Evolutionary conservation across 139 green algal species (phyloP).

Genomic region (Micractinium conductrix): DNA sequence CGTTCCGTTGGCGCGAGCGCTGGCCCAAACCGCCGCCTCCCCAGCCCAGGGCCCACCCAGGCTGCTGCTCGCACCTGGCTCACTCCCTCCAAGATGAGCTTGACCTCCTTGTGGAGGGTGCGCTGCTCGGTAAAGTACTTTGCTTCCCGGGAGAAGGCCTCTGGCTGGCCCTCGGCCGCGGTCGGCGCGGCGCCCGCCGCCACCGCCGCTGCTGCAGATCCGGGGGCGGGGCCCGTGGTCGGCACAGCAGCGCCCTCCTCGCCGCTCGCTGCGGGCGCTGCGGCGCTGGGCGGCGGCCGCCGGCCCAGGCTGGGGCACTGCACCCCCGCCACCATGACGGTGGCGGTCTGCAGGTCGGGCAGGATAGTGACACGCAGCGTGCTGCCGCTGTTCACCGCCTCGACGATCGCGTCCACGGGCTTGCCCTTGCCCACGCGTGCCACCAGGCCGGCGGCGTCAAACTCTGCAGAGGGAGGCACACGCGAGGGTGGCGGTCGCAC

Average conservation of each 20-base stretch:
- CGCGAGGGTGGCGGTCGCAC: too few relatives aligned
- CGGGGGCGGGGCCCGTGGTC: neutral
- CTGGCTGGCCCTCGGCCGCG: constrained; percentile 49
- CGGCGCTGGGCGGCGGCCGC: constrained; percentile 40
- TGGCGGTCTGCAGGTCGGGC: constrained; percentile 61
- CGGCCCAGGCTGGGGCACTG: constrained; percentile 83
- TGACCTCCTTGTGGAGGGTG: constrained; percentile 75
- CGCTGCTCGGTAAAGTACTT: constrained; percentile 86
- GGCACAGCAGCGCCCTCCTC: neutral
- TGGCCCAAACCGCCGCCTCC: neutral
- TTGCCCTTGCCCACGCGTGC: constrained; percentile 79
- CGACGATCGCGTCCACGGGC: constrained; percentile 83
- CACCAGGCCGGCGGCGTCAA: constrained; percentile 69
- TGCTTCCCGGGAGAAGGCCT: constrained; percentile 87
- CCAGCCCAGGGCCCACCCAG: constrained; percentile 10
- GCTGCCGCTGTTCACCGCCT: constrained; percentile 81
- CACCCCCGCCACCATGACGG: constrained; percentile 83
- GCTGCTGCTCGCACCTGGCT: constrained; percentile 38
- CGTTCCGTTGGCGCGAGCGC: too few relatives aligned
- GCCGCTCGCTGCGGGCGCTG: constrained; percentile 17
- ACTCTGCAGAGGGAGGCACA: constrained; percentile 30
- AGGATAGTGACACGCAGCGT: constrained; percentile 82
- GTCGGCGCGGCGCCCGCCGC: constrained; percentile 27
- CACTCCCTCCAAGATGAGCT: constrained; percentile 34
- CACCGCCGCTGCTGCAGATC: constrained; percentile 12